Base-by-base conservation (phyloP, 371 early-diverging fungal species). In the Mortierella sp. region DNA sequence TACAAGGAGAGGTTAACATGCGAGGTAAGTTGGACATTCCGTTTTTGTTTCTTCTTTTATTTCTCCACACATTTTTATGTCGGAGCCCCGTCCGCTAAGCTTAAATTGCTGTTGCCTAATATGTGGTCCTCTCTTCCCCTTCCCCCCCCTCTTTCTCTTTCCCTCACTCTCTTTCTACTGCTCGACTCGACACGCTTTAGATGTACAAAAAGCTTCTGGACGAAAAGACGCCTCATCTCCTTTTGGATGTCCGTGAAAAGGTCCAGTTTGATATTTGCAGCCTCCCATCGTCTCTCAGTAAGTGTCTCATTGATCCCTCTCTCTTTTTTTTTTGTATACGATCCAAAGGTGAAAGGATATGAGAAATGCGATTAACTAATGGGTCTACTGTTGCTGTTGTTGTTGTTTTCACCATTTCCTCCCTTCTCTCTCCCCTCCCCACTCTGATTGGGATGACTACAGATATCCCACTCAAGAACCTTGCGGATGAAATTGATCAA, bases 161-260 rank as follows among this genome's bases (percentile, higher is more conserved):
- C n/a, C n/a, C n/a, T n/a, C n/a, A n/a, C n/a, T n/a, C n/a, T n/a
- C n/a, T n/a, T n/a, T n/a, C n/a, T n/a, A n/a, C 9, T 37, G 37
- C 37, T 5, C 9, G 3, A 9, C 5, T 37, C 9, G 9, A 37
- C 37, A 37, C 37, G 9, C 3, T 37, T 37, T 60, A 83, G 77
- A 73, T 83, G 29, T 90, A 91, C 64, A 68, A 80, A 25, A 45
- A 58, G 6, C 55, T 87, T 11, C 21, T 77, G 7, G 64, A 77
- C 1, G 44, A 70, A 16, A 60, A 66, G 2, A 65, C 46, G 19
- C 85, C 88, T 1, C 95, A 95, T 82, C 43, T 97, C 11, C 80
- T 97, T 9, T 80, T 98, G 44, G 99, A 98, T 82, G 96, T 97
- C 11, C 91, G 99, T 62, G 93, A 92, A 23, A 81, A 75, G 45